A percentile compares a stretch with the other conserved stretches of the same genome.
Evolutionary conservation across 176 grass and related monocot species (phyloP).

Genomic region (Oryza brachyantha): DNA sequence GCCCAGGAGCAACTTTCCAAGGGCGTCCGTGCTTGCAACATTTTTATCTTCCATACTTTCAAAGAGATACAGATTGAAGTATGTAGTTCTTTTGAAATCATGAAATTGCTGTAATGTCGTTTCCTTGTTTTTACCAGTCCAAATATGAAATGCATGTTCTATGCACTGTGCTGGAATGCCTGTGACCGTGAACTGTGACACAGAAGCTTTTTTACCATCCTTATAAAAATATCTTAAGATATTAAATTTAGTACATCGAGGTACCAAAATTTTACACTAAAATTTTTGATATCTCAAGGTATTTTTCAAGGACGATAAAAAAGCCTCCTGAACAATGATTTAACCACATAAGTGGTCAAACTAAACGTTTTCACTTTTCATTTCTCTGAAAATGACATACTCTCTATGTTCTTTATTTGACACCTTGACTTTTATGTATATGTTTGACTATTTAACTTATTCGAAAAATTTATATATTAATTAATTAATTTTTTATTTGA

Average conservation of each 20-base stretch:
- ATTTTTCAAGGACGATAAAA: too few species aligned
- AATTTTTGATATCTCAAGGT: too few species aligned
- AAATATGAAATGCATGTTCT: background rate
- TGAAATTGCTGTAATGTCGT: background rate
- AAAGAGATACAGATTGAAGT: slow-evolving; percentile 25
- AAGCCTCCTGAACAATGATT: too few species aligned
- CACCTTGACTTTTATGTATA: too few species aligned
- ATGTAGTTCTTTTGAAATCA: background rate
- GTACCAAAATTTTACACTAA: background rate
- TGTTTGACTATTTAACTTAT: too few species aligned
- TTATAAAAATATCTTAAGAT: too few species aligned
- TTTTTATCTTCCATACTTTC: background rate
- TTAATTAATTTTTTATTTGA: too few species aligned
- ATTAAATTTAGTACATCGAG: too few species aligned
- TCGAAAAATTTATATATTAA: too few species aligned
- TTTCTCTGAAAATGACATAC: background rate
- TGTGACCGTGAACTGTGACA: background rate
- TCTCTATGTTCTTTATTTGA: too few species aligned
- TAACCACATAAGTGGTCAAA: background rate
- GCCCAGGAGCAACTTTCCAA: background rate
- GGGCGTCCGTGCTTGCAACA: background rate
- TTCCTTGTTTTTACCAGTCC: background rate
- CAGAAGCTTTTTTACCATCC: too few species aligned
- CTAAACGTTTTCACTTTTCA: background rate
- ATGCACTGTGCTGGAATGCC: background rate